Base-by-base conservation (phyloP, 2,329 filamentous ascomycete genomes). In the Arthrocladium fulminans region DNA sequence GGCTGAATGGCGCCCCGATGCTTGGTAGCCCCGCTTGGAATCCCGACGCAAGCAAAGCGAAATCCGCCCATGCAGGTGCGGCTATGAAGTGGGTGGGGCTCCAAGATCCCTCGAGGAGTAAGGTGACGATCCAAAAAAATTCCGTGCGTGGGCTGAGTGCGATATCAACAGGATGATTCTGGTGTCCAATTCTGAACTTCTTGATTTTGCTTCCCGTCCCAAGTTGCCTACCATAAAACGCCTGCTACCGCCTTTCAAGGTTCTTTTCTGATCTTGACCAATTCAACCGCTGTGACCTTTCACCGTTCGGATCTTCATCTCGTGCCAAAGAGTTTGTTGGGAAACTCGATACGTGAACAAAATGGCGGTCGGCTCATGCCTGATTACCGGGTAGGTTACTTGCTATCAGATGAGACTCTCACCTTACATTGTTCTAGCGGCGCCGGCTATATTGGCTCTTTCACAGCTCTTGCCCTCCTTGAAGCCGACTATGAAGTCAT, bases 401-500 rank as follows among this genome's bases (percentile, higher is more conserved):
- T 19, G 9, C 25, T 34, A 13, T 23, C 10, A 20, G 15, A 35
- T 19, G 35, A 37, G 47, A 48, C 47, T 38, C 52, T 22, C 5
- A 51, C 37, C 47, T 53, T 51, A 51, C 50, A 40, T 49, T 57
- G 13, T 41, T 34, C 51, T 66, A 96, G 92, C 78, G 92, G 92
- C 64, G 95, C 89, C 57, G 92, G 92, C 73, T 98, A 98, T 77
- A 98, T 98, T 70, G 92, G 92, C 67, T 97, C 90, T 44, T 97
- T 97, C 76, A 98, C 92, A 53, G 76, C 86, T 49, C 82, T 98
- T 45, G 84, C 88, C 47, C 86, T 98, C 22, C 86, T 98, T 59
- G 78, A 96, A 65, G 86, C 92, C 63, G 89, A 83, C 67, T 97
- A 97, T 78, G 83, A 97, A 67, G 92, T 98, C 55, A 85, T 98